These are phyloP conservation scores for Jamesozyma gamospora DNA, from an alignment of 805 yeast species.

Conservation along the genomic window DNA sequence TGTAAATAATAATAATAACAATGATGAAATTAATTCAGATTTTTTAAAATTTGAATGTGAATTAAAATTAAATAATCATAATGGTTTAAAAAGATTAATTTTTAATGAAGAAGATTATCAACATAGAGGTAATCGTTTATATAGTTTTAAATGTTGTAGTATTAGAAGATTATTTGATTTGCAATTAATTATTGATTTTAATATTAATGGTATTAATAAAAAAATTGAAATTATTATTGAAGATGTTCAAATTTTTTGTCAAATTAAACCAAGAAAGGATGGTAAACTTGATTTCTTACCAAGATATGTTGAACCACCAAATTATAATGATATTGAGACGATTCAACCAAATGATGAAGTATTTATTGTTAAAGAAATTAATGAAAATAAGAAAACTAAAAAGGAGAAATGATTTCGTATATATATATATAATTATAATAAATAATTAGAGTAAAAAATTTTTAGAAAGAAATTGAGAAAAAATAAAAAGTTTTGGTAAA, in stretches of 20 bases:
- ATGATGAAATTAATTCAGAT: background rate
- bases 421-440: too few relatives aligned
- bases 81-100: slow-evolving; percentile 12
- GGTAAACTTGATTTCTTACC: slow-evolving; percentile 15
- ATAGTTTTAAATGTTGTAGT: slow-evolving; percentile 24
- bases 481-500: too few relatives aligned
- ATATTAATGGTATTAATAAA: slow-evolving; percentile 10
- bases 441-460: too few relatives aligned
- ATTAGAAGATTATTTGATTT: slow-evolving; percentile 22
- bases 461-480: too few relatives aligned
- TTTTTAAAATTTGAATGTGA: slow-evolving; percentile 14
- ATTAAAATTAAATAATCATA: slow-evolving; percentile 16
- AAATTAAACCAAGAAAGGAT: slow-evolving; percentile 3
- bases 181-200: slow-evolving; percentile 23
- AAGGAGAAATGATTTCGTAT: too few relatives aligned
- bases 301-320: slow-evolving; percentile 22
- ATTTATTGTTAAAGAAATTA: too few relatives aligned
- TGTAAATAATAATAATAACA: too few relatives aligned
- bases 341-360: background rate
- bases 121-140: slow-evolving; percentile 27
- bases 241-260: slow-evolving; percentile 18
- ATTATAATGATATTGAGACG: slow-evolving; percentile 11
- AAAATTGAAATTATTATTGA: slow-evolving; percentile 21
- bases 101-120: slow-evolving; percentile 27
- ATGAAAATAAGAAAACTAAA: too few relatives aligned